Percentiles rank a stretch among this genome's conserved stretches.
Evolutionary conservation across 352 stramenopile genomes (phyloP).

Genomic region (Peronospora farinosa): DNA sequence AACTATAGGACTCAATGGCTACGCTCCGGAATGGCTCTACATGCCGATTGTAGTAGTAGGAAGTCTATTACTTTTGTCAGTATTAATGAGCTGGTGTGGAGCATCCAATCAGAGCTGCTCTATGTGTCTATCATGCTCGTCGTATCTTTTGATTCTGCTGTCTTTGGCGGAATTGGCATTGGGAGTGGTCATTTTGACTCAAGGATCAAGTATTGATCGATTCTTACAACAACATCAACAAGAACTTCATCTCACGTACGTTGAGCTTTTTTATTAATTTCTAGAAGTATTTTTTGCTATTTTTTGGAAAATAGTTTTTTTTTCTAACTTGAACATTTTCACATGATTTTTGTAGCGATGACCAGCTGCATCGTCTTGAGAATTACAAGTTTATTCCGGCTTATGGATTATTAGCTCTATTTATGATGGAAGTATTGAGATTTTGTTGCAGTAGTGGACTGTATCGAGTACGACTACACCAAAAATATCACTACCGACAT

Average conservation of each 20-base stretch:
- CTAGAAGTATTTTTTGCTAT: background rate
- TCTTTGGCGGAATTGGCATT: conserved; percentile 53
- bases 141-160: conserved; percentile 54
- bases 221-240: conserved; percentile 61
- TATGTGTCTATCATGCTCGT: conserved; percentile 48
- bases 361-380: conserved; percentile 47
- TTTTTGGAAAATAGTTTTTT: too few species aligned
- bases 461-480: conserved; percentile 36
- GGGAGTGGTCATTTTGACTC: conserved; percentile 61
- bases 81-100: conserved; percentile 61
- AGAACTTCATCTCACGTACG: conserved; percentile 55
- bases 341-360: conserved; percentile 33
- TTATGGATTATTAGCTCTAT: conserved; percentile 55
- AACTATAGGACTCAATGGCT: conserved; percentile 47
- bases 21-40: conserved; percentile 65
- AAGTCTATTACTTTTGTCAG: conserved; percentile 38
- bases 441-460: conserved; percentile 65
- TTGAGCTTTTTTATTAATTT: conserved; percentile 4
- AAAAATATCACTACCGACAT: conserved; percentile 56
- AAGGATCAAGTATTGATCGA: conserved; percentile 47
- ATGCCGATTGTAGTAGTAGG: conserved; percentile 50
- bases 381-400: conserved; percentile 63
- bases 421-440: conserved; percentile 59
- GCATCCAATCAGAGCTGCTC: conserved; percentile 42
- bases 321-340: too few species aligned